phyloP scores from a whole-genome alignment of 106 monocot genomes.

The Dendrobium chrysotoxum region DNA sequence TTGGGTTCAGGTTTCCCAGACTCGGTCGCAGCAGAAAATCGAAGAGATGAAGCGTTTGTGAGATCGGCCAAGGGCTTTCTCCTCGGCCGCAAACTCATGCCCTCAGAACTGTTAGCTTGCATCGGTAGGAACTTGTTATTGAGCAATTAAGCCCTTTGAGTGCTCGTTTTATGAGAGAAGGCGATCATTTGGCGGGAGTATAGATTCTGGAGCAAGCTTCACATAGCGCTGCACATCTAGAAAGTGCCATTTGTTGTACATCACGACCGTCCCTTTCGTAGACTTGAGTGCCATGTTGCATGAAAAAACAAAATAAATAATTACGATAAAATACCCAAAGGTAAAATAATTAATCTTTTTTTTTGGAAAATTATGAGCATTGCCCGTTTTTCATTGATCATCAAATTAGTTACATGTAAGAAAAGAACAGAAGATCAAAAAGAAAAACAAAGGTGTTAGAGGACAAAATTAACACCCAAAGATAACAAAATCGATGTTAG shows the following conservation, averaged over 20 bases:
- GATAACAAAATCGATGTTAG: no score
- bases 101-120: neutral
- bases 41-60: neutral
- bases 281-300: no score
- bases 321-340: no score
- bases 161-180: neutral
- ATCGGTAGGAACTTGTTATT: neutral
- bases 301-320: no score
- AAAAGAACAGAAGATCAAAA: no score
- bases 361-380: no score
- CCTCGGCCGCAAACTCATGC: neutral
- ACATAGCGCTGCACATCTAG: neutral
- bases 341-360: no score
- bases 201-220: neutral
- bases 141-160: neutral
- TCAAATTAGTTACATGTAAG: no score
- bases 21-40: neutral
- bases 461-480: no score
- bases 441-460: no score
- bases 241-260: neutral
- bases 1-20: neutral
- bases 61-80: slow-evolving; percentile 5
- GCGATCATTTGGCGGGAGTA: neutral
- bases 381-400: no score
- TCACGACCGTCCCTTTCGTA: neutral